phyloP scores from a whole-genome alignment of 192 early-diverging fungal species.

The Coemansia sp. region DNA sequence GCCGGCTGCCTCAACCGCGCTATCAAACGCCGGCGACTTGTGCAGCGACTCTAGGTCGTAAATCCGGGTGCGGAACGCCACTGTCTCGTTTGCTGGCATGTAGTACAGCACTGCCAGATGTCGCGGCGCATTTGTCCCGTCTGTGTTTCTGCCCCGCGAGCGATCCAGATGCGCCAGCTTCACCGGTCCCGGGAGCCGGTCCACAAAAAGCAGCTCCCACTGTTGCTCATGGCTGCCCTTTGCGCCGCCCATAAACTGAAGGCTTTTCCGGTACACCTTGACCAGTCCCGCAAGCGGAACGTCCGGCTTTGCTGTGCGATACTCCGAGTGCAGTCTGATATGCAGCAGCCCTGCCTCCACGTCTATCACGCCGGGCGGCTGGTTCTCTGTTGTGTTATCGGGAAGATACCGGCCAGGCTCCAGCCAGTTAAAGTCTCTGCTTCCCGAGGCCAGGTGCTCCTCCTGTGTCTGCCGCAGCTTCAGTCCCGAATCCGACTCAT shows the following conservation, averaged over 20 bases:
- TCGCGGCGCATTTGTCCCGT: slow-evolving; percentile 35
- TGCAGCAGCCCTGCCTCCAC: slow-evolving; percentile 37
- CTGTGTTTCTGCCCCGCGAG: slow-evolving; percentile 35
- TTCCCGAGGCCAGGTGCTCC: slow-evolving; percentile 23
- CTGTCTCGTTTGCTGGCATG: slow-evolving; percentile 32
- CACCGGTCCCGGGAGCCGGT: slow-evolving; percentile 45
- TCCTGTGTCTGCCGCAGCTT: slow-evolving; percentile 30
- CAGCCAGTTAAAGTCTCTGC: slow-evolving; percentile 46
- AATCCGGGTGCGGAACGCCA: slow-evolving; percentile 31
- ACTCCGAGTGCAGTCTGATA: slow-evolving; percentile 48
- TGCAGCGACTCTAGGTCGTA: slow-evolving; percentile 47
- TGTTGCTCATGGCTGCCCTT: slow-evolving; percentile 4
- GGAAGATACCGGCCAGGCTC: slow-evolving; percentile 32
- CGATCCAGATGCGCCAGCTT: slow-evolving; percentile 44
- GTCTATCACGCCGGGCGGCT: slow-evolving; percentile 24
- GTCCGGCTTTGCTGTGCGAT: slow-evolving; percentile 23
- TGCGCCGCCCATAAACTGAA: slow-evolving; percentile 20
- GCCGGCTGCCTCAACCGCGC: slow-evolving; percentile 11
- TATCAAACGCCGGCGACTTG: slow-evolving; percentile 14
- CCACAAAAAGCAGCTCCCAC: slow-evolving; percentile 54
- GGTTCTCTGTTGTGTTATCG: not conserved
- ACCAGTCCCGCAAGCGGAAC: slow-evolving; percentile 46
- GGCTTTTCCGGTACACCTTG: slow-evolving; percentile 45
- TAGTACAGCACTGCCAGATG: slow-evolving; percentile 48
- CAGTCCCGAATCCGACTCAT: slow-evolving; percentile 32